Evolutionary conservation across 2,329 filamentous ascomycete genomes (phyloP), one percentile per base, ranked within the genome.

Genomic region (Neopestalotiopsis sp.): DNA sequence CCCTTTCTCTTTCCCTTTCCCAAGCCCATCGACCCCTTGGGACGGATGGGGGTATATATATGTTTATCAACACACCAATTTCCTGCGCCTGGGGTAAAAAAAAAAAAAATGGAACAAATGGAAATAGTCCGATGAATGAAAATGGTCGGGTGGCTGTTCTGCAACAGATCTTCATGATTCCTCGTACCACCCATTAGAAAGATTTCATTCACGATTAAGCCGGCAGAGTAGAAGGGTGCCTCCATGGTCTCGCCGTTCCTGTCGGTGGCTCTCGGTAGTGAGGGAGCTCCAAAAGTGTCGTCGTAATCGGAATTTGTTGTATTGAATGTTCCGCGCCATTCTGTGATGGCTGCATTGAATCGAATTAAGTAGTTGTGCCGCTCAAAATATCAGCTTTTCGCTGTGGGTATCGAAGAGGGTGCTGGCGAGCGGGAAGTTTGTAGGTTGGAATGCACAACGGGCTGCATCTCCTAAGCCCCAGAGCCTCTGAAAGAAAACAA

Each of bases 21-120:
- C 59, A 30, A 61, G 32, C 59, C 59, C 59, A 59, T 32, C 49
- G n/a, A 4, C 32, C 34, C 30, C 4, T 38, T 61, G 61, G 61
- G 61, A 24, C 61, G 38, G 7, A 49, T 64, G 42, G 61, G 61
- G 61, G 61, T 62, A 49, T 64, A 64, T 64, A 64, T 64, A 38
- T 38, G 42, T 64, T 49, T 64, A 64, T 38, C 61, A 24, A 49
- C 40, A 62, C 59, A 64, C 61, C 61, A 45, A 49, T 42, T 28
- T 64, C 61, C 61, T 64, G 20, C 61, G 61, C 61, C 61, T 7
- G n/a, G 20, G 34, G 34, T 7, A 12, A 40, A 40, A 62, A 62
- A 42, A 20, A 40, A 62, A 59, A 38, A 24, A 40, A 24, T 28
- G 24, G 24, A 61, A 32, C 59, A 61, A 61, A 38, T 28, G 32